phyloP scores from a whole-genome alignment of 345 rosid species.

The Hibiscus trionum region DNA sequence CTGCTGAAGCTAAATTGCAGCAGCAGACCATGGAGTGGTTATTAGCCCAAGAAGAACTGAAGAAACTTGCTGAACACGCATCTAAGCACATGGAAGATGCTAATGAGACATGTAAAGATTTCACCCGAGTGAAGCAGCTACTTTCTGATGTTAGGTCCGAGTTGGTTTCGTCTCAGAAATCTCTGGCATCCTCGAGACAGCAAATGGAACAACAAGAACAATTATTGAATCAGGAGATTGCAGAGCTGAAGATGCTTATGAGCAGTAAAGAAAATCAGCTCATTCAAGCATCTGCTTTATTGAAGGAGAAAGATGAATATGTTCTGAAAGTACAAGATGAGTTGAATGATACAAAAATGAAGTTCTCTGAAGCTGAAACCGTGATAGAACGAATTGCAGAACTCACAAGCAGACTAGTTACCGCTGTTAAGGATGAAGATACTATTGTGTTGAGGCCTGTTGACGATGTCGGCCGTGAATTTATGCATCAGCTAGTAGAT shows the following conservation, averaged over 20 bases:
- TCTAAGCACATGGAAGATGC: slow-evolving; percentile 38
- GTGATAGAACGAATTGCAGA: slow-evolving; percentile 55
- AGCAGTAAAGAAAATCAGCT: slow-evolving; percentile 54
- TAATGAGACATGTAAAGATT: slow-evolving; percentile 46
- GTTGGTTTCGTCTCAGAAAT: slow-evolving; percentile 60
- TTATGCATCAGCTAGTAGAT: slow-evolving; percentile 25
- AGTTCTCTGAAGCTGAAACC: slow-evolving; percentile 59
- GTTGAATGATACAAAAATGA: slow-evolving; percentile 40
- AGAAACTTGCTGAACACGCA: slow-evolving; percentile 38
- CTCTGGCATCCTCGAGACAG: slow-evolving; percentile 51
- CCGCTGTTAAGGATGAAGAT: slow-evolving; percentile 33
- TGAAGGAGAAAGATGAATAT: slow-evolving; percentile 66
- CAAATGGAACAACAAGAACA: slow-evolving; percentile 57
- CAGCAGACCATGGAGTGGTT: slow-evolving; percentile 68
- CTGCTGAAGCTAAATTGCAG: slow-evolving; percentile 50
- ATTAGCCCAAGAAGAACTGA: slow-evolving; percentile 54
- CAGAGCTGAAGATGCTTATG: slow-evolving; percentile 50
- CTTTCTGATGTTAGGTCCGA: slow-evolving; percentile 61
- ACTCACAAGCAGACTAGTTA: slow-evolving; percentile 47
- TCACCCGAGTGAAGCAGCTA: slow-evolving; percentile 65
- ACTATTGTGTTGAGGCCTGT: slow-evolving; percentile 14
- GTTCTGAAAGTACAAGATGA: slow-evolving; percentile 46
- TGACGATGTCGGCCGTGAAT: slow-evolving; percentile 16
- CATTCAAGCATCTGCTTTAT: slow-evolving; percentile 38
- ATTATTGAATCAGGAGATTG: slow-evolving; percentile 44